Evolutionary conservation across 164 flowering plant species (phyloP), one percentile per base, ranked within the genome.

Genomic region (Annona cherimola): DNA sequence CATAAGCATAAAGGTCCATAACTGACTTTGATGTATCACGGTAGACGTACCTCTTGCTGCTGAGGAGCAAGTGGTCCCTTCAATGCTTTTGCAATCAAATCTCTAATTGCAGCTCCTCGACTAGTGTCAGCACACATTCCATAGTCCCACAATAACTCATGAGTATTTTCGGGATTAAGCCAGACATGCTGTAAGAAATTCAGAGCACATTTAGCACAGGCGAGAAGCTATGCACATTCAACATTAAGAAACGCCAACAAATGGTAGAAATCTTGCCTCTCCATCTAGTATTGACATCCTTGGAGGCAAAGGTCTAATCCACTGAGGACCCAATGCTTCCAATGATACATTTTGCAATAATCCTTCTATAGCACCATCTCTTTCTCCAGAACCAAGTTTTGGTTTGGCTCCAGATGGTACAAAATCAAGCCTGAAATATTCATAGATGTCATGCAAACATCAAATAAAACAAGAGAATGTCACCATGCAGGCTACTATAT

Each of bases 51-150:
- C 93, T 92, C 88, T 74, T 87, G 94, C 77, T 96, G 97, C 18
- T 87, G 75, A 76, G 97, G 96, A 9, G 79, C 85, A 77, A 96
- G 95, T 67, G 98, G 83, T 60, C 90, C 97, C 78, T 90, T 91
- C 75, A 93, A 74, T 20, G 99, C 97, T 83, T 89, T 96, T 45
- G 88, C 83, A 73, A 96, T 89, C 63, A 91, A 81, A 83, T 92
- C 98, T 76, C 95, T 87, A 67, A 93, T 86, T n/a, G 92, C 92
- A 50, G 88, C 92, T 42, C 95, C 96, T 81, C 88, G 87, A 77
- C 95, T 96, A 59, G 96, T 90, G 80, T 96, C 99, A 76, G 96
- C 98, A 82, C 97, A 96, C 99, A 96, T 96, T 35, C 91, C 90
- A 80, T 88, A 81, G 79, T 96, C 99, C 99, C 99, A 96, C 64